Percentiles rank a stretch among this genome's conserved stretches.
Evolutionary conservation across 2,329 filamentous ascomycete species (phyloP).

Genomic region (Botrytis porri): DNA sequence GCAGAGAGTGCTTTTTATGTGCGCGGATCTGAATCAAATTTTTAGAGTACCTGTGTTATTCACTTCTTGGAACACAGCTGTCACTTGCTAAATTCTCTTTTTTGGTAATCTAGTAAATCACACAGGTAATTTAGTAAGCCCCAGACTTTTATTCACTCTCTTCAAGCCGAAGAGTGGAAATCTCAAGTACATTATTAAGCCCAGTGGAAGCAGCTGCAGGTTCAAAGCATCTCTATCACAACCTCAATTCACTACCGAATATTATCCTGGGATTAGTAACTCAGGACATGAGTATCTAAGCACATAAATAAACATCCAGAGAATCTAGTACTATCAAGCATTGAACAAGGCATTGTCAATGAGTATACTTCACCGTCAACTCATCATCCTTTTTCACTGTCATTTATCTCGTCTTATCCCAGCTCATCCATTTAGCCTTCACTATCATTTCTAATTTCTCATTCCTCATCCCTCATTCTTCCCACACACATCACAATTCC

Average conservation of each 20-base stretch:
- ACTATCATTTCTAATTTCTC: neutral
- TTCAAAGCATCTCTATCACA: neutral
- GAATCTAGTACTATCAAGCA: neutral
- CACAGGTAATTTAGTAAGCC: neutral
- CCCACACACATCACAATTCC: neutral
- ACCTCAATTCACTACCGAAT: neutral
- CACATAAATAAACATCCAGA: neutral
- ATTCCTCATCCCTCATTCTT: neutral
- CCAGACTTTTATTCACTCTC: neutral
- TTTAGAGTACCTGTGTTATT: too few species aligned
- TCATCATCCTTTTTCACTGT: neutral
- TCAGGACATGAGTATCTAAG: neutral
- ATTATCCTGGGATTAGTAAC: accelerated
- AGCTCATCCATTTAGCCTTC: neutral
- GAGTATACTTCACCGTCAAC: neutral
- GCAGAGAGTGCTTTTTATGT: too few species aligned
- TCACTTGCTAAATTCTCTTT: too few species aligned
- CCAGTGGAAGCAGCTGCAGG: neutral
- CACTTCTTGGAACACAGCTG: too few species aligned
- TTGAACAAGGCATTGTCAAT: neutral
- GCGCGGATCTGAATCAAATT: too few species aligned
- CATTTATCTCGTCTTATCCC: neutral
- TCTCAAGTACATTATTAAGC: neutral
- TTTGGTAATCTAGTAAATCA: too few species aligned
- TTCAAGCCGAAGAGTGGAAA: neutral